Base-by-base conservation (phyloP, 2,329 filamentous ascomycete species). In the Alternaria arbusti region DNA sequence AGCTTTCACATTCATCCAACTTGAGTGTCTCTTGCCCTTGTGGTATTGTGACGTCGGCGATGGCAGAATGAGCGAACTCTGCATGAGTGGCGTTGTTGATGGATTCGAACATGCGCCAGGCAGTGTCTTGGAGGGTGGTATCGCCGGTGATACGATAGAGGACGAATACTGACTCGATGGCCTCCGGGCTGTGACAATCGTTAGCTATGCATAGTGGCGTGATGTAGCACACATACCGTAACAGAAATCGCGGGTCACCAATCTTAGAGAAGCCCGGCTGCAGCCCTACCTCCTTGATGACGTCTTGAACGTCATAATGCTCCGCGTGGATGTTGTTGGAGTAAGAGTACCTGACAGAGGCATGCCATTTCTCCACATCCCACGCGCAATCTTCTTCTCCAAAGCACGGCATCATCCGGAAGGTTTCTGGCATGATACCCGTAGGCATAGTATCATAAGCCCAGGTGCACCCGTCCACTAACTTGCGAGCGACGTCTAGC, bases 61-160 rank as follows among this genome's bases (percentile, higher is more conserved):
- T 87, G 40, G 91, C 92, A 11, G 88, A 90, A 80, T 93, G 89
- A 9, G 89, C 93, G 52, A 86, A 85, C 12, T 88, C 81, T 0
- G 91, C 90, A 40, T 84, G 82, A 3, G 92, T 94, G 30, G 88
- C 85, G 32, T 85, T 85, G 59, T 91, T 84, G 54, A 96, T 88
- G 20, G 90, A 85, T 66, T 89, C 82, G 77, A 93, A 97, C 92
- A 97, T 96, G 54, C 84, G 83, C 94, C 94, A 97, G 15, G 92
- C 94, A 69, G 91, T 90, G 26, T 96, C 92, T 76, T 91, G 90
- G 86, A 92, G 93, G 5, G 81, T 79, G 1, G 85, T 81, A 67
- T 96, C 91, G 51, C 93, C 94, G 0, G 93, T 96, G 79, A 96
- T 93, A 75, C 94, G 91, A 82, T 96, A 96, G 84, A 96, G 90